Percentiles rank a stretch among this genome's conserved stretches.
Conservation (phyloP, 495 filamentous ascomycete genomes). For the Trichoderma erinaceum region DNA sequence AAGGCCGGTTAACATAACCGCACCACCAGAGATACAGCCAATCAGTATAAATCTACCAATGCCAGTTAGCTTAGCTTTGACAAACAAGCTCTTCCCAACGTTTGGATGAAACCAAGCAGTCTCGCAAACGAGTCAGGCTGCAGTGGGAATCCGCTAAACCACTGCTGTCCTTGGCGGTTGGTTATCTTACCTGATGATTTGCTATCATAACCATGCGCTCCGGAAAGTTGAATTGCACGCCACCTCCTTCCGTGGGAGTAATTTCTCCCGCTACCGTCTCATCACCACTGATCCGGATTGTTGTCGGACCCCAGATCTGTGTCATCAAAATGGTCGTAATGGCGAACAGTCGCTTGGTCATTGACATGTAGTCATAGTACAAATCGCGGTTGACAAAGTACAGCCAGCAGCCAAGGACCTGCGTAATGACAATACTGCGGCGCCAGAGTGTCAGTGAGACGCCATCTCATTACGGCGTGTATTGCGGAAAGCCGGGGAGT, state of each 20-base stretch:
- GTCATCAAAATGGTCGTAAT: conserved; percentile 68
- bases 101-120: neutral
- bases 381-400: conserved; percentile 63
- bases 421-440: conserved; percentile 54
- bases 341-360: conserved; percentile 72
- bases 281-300: conserved; percentile 71
- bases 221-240: conserved; percentile 66
- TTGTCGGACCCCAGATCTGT: conserved; percentile 73
- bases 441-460: neutral
- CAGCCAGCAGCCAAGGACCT: conserved; percentile 62
- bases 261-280: conserved; percentile 65
- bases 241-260: conserved; percentile 55
- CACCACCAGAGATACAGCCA: conserved; percentile 90
- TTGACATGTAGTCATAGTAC: conserved; percentile 72
- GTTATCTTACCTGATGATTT: conserved; percentile 62
- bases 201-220: conserved; percentile 73
- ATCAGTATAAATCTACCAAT: conserved; percentile 66
- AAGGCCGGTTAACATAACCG: conserved; percentile 59
- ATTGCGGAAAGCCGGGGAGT: conserved; percentile 13
- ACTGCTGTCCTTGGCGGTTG: neutral
- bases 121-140: neutral
- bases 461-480: conserved; percentile 3
- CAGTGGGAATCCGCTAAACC: conserved; percentile 15
- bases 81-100: neutral
- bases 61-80: conserved; percentile 3